Conservation (phyloP, 768 basidiomycete species). For the Rhizopogon salebrosus region DNA sequence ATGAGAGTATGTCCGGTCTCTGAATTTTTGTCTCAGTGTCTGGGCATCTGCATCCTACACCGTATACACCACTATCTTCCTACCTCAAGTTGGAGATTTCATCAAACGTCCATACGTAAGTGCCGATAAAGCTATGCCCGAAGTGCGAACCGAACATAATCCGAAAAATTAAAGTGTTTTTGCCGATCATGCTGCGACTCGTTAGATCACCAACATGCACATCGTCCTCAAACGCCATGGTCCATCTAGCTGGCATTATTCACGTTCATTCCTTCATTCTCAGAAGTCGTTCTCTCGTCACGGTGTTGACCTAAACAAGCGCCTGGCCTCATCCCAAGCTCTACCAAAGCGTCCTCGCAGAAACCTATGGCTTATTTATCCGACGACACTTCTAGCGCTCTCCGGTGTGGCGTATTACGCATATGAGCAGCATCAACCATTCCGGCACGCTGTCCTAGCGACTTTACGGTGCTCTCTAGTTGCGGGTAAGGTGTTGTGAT, state of each 20-base stretch:
- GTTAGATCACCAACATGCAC: background rate
- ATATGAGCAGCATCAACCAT: constrained; percentile 68
- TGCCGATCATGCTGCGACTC: background rate
- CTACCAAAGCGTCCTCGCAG: constrained; percentile 4
- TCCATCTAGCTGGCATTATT: background rate
- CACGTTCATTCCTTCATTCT: background rate
- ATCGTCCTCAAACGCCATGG: background rate
- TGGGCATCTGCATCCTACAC: no score
- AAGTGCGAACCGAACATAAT: background rate
- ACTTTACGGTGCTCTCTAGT: constrained; percentile 75
- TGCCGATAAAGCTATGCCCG: background rate
- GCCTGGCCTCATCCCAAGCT: background rate
- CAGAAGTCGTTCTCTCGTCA: background rate
- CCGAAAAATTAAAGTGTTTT: background rate
- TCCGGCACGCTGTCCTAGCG: constrained; percentile 73
- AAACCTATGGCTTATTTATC: constrained; percentile 22
- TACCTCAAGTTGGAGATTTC: no score
- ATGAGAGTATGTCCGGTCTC: no score
- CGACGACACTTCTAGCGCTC: constrained; percentile 19
- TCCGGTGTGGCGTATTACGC: constrained; percentile 34
- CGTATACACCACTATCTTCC: no score
- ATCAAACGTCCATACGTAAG: no score
- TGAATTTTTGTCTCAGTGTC: no score
- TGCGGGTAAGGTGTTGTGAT: constrained; percentile 42
- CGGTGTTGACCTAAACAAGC: background rate